Base-by-base conservation (phyloP, 495 filamentous ascomycete genomes). In the Talaromyces ruber region DNA sequence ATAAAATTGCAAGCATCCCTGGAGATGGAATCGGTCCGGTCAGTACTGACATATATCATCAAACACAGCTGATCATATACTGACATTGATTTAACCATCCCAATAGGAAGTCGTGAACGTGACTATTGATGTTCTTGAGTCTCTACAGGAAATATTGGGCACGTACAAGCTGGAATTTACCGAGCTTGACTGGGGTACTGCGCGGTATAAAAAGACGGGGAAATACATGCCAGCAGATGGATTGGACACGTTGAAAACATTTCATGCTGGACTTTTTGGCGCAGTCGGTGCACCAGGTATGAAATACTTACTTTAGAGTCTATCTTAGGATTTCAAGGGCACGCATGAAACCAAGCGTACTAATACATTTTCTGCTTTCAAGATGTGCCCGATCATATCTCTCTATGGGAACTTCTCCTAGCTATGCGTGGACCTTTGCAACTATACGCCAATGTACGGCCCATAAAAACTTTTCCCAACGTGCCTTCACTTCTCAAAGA, bases 351-450 rank as follows among this genome's bases (percentile, higher is more conserved):
- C 18, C 14, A 50, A 22, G 18, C 51, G 74, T 71, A 11, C 72
- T 73, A 28, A 61, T 73, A 28, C 39, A n/a, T 16, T 18, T 18
- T n/a, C 14, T 65, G n/a, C 3, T 66, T 64, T 62, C 61, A 53
- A 83, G 81, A 82, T 59, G 79, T 84, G 12, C 81, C 82, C 16
- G 81, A 84, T 59, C 81, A 83, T 64, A 81, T 84, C 60, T 83
- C 81, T 16, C 77, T 84, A 62, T 83, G 80, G 79, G 76, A 76
- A 61, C 75, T 84, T 21, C 76, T 79, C 43, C 76, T 84, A 34
- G 75, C 80, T 11, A 82, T 83, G 64, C 80, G 81, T 70, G 69
- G 84, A 50, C 37, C 37, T 9, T 50, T 60, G 6, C 34, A 60
- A 18, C 34, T 50, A 59, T 84, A 82, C 61, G 82, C 81, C 51